Evolutionary conservation across 768 basidiomycete genomes (phyloP), one percentile per base, ranked within the genome.

Genomic region (Postia placenta): DNA sequence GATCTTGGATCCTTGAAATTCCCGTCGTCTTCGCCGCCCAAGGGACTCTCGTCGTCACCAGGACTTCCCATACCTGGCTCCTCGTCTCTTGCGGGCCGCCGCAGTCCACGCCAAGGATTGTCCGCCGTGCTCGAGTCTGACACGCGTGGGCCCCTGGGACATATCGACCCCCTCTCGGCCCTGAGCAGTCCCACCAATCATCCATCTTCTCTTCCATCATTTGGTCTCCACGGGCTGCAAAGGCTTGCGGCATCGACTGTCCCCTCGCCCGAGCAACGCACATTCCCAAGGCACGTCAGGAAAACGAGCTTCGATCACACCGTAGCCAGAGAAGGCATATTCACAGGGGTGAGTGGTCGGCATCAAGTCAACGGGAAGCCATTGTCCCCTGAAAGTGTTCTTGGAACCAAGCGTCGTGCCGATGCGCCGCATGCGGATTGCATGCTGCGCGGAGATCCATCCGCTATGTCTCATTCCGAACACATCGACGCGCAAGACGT

Each of bases 271-370:
- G 69, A 69, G 53, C 60, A 74, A 56, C 81, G 75, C 54, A 67
- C 75, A 25, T 89, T 92, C 63, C 89, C 92, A 45, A 79, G 85
- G 51, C 86, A 87, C 66, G 89, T 92, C 50, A 80, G 92, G 53
- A 96, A 96, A 74, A 91, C 92, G 40, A 92, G 90, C 67, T 95
- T 93, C 64, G 92, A 96, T 66, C 92, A 93, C 67, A 93, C 92
- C 3, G 84, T 94, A 35, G 76, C 78, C 30, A 79, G 78, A 55
- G 81, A 85, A 52, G 79, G 75, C 30, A 75, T 83, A 47, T 69
- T 81, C 50, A 60, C 71, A 25, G 79, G 77, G 36, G 66, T 80
- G 42, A 76, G 75, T 56, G 84, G 85, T 49, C 74, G 87, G 42
- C 87, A 91, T 68, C 86, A 89, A 64, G 82, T 88, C 54, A 86